These are phyloP conservation scores for Barbatosphaeria neglecta DNA, from an alignment of 495 filamentous ascomycete genomes.

Conservation along the genomic window DNA sequence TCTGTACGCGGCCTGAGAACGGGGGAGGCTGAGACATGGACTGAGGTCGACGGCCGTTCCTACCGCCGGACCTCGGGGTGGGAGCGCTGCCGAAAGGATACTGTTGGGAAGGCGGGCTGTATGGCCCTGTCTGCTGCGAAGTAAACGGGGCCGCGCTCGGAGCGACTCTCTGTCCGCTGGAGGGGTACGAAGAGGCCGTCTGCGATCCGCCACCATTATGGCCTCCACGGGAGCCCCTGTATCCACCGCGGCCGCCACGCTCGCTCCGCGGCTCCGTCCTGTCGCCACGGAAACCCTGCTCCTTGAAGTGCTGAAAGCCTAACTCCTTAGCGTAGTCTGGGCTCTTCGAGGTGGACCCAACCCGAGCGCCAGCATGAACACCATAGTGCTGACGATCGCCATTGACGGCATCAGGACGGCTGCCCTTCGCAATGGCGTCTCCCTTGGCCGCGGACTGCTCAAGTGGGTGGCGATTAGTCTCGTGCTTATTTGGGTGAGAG, in stretches of 20 bases:
- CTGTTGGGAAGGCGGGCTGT: conserved; percentile 1
- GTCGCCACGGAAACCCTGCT: conserved; percentile 10
- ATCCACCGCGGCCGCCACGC: conserved; percentile 27
- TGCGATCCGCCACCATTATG: conserved; percentile 5
- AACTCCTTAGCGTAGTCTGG: neutral
- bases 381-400: neutral
- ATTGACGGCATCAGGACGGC: neutral
- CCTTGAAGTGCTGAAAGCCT: conserved; percentile 5
- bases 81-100: neutral
- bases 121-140: neutral
- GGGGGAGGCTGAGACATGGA: neutral
- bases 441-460: neutral
- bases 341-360: neutral
- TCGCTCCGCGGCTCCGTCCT: conserved; percentile 25
- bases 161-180: neutral
- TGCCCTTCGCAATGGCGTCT: neutral
- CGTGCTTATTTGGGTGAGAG: neutral
- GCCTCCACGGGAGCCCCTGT: conserved; percentile 22
- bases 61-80: neutral
- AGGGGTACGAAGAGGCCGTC: neutral
- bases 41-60: neutral
- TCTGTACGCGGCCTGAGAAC: neutral
- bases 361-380: neutral
- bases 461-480: neutral
- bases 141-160: neutral